Conservation (phyloP, 2,329 filamentous ascomycete genomes). For the Pyricularia sp. region DNA sequence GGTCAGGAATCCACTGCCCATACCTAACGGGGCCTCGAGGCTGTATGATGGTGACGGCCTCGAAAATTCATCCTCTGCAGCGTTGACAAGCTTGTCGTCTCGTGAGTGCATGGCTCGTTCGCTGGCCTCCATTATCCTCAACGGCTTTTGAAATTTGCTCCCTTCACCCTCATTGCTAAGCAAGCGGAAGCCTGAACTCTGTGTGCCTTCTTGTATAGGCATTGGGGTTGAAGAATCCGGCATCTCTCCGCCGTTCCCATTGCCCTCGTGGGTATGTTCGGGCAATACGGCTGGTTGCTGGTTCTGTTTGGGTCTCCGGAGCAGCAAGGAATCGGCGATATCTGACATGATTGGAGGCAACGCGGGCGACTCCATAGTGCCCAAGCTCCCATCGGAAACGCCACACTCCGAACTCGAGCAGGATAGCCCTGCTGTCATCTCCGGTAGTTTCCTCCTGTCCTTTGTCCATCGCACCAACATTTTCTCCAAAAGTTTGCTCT, state of each 20-base stretch:
- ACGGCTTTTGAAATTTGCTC: conserved; percentile 2
- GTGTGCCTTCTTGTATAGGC: not conserved
- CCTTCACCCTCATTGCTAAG: not conserved
- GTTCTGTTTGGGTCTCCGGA: not conserved
- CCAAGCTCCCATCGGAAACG: conserved; percentile 8
- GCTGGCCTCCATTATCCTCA: conserved; percentile 8
- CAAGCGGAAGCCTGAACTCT: conserved; percentile 7
- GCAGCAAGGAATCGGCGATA: not conserved
- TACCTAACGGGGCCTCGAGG: conserved; percentile 7
- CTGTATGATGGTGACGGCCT: conserved; percentile 5
- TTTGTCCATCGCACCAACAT: conserved; percentile 20
- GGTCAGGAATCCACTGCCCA: conserved; percentile 10
- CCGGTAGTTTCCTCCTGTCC: conserved; percentile 7
- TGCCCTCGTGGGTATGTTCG: not conserved
- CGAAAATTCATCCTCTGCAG: conserved; percentile 5
- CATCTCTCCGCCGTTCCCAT: not conserved
- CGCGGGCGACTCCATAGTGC: conserved; percentile 9
- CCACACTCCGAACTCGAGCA: not conserved
- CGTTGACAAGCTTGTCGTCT: conserved; percentile 16
- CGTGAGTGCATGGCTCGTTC: conserved; percentile 13
- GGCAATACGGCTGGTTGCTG: not conserved
- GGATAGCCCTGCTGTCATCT: not conserved
- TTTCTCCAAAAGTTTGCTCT: conserved; percentile 31
- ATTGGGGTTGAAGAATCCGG: conserved; percentile 5
- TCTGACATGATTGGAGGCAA: not conserved